Conservation (phyloP, 2,329 filamentous ascomycete species). For the Rhexocercosporidium sp. region DNA sequence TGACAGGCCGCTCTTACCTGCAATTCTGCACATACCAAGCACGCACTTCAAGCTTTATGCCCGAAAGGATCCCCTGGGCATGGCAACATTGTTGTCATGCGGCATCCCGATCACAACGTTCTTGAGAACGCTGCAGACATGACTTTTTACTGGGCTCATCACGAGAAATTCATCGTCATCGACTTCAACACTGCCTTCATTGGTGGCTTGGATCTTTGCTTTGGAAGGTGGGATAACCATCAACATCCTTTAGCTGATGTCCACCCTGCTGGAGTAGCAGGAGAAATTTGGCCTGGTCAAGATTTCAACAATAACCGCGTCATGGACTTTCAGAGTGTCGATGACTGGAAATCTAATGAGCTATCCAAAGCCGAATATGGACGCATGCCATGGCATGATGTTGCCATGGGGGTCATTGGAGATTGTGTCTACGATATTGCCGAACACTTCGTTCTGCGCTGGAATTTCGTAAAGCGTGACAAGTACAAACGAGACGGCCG, state of each 20-base stretch:
- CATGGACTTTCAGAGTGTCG: constrained; percentile 91
- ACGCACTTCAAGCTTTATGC: constrained; percentile 78
- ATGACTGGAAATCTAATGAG: constrained; percentile 93
- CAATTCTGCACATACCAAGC: constrained; percentile 92
- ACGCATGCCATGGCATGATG: constrained; percentile 98
- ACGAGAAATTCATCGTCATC: constrained; percentile 96
- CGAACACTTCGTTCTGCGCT: constrained; percentile 91
- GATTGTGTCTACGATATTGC: constrained; percentile 93
- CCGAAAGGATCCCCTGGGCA: constrained; percentile 81
- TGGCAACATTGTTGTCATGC: constrained; percentile 87
- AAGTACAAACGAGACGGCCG: constrained; percentile 91
- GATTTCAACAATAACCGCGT: constrained; percentile 98
- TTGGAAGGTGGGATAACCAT: constrained; percentile 89
- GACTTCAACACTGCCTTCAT: constrained; percentile 93
- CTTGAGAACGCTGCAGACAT: constrained; percentile 93
- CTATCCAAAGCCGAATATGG: constrained; percentile 89
- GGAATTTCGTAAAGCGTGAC: constrained; percentile 97
- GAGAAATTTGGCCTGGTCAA: constrained; percentile 92
- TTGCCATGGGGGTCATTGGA: constrained; percentile 88
- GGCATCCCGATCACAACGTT: constrained; percentile 94
- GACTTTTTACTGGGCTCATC: constrained; percentile 98
- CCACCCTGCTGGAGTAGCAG: constrained; percentile 79
- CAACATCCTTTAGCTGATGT: constrained; percentile 87
- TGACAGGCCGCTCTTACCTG: constrained; percentile 81
- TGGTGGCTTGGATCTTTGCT: constrained; percentile 92